Base-by-base conservation (phyloP, 2,329 filamentous ascomycete species). In the Pseudogymnoascus sp. region DNA sequence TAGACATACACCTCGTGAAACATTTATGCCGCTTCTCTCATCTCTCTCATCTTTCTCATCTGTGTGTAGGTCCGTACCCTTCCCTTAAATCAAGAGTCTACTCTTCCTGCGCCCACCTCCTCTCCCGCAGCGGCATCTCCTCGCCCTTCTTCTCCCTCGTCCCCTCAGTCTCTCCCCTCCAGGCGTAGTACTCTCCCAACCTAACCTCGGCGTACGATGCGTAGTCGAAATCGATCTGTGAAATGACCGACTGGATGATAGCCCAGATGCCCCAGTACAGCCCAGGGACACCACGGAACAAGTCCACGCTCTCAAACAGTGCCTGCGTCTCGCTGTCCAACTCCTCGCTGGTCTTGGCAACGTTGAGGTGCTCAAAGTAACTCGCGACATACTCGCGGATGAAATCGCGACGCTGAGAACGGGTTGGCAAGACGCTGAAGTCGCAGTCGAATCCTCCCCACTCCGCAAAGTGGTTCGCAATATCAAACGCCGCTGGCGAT, bases 371-470 rank as follows among this genome's bases (percentile, higher is more conserved):
- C 62, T 78, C 73, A 67, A 84, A 84, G 76, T 94, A 97, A 64
- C 87, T 84, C 63, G 79, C 79, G 28, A 96, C 82, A 71, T 99
- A 99, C 71, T 93, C 88, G 65, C 81, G 78, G 63, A 97, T 82
- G 74, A 99, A 99, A 60, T 87, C 84, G 47, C 84, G 82, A 28
- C 94, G 87, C 68, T 93, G 85, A 18, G 85, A 78, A 64, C 82
- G 82, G 1, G 90, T 94, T 4, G 94, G 94, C 61, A 97, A 81
- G 67, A 88, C 87, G 69, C 77, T 84, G 76, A 89, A 92, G 74
- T 97, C 91, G 78, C 94, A 99, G 69, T 96, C 91, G 70, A 97
- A 97, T 62, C 94, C 94, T 63, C 88, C 92, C 93, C 94, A 99
- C 76, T 99, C 94, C 57, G 94, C 91, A 72, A 99, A 96, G 78